Base-by-base conservation (phyloP, 345 rosid genomes). In the Erucastrum elatum region DNA sequence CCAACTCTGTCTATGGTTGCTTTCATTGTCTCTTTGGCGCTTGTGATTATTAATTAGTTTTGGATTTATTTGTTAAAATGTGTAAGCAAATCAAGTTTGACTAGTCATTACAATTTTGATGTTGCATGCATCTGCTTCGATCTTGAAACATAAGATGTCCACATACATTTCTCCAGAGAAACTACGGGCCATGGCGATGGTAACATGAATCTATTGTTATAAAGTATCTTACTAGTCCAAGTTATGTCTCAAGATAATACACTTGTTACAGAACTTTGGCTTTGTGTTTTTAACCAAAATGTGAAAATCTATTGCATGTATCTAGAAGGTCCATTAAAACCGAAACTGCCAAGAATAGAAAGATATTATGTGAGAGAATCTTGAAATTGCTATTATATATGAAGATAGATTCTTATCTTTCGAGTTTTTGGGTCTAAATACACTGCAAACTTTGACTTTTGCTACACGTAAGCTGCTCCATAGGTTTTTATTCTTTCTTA, bases 71-170 rank as follows among this genome's bases (percentile, higher is more conserved):
- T 69, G 56, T 70, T 10, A 33, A 63, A 27, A 51, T 51, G 10
- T 37, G 27, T 69, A 25, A 49, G 44, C 74, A 58, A 75, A 66
- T 66, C 66, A 66, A 25, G 26, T 2, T 59, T 44, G 74, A 61
- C 74, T 46, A 44, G 74, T 76, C 74, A 60, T 44, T 39, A 59
- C 26, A 59, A 30, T 69, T 62, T 61, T 44, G 59, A 66, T 35
- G 29, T 31, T 68, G 44, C 37, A 56, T 10, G 65, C 56, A 75
- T n/a, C 53, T 34, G 66, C 72, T 66, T 58, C 66, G 39, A n/a
- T 39, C 60, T 66, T 66, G 5, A 26, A 27, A 16, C 66, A 61
- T 2, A 11, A 39, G 4, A 10, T 16, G 33, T 61, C 11, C 33
- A 44, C 61, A 29, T 25, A 25, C 63, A 3, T 30, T 60, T 8